phyloP scores from a whole-genome alignment of 2,329 filamentous ascomycete species.

The Tolypocladium nubicola region DNA sequence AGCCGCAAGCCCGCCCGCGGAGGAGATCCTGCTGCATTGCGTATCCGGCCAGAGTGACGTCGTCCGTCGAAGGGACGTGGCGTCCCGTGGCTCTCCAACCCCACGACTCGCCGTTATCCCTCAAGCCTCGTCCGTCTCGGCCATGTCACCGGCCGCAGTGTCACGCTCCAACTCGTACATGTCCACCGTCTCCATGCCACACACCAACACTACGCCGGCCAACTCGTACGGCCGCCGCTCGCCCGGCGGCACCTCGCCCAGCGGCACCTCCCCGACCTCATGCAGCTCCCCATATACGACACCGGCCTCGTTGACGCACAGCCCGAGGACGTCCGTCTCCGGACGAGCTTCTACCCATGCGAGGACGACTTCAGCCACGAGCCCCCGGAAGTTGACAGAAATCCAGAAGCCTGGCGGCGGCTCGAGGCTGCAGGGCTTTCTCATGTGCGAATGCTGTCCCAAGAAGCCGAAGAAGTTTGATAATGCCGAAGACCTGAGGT shows the following conservation, averaged over 20 bases:
- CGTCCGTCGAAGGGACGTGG: conserved; percentile 36
- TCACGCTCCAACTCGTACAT: conserved; percentile 38
- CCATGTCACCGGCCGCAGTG: conserved; percentile 26
- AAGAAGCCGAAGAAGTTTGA: conserved; percentile 97
- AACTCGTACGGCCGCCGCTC: conserved; percentile 36
- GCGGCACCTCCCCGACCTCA: conserved; percentile 39
- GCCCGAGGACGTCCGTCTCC: conserved; percentile 35
- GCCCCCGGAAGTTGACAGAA: conserved; percentile 41
- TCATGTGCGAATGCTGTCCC: conserved; percentile 86
- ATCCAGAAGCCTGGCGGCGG: conserved; percentile 32
- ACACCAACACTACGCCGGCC: conserved; percentile 30
- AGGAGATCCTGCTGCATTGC: conserved; percentile 30
- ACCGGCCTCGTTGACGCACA: conserved; percentile 36
- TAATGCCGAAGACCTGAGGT: conserved; percentile 73
- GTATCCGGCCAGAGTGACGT: conserved; percentile 30
- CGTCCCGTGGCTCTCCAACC: conserved; percentile 40
- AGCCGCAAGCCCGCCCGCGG: conserved; percentile 42
- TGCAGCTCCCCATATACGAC: conserved; percentile 39
- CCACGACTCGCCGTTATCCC: conserved; percentile 36
- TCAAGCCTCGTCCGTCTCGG: conserved; percentile 31
- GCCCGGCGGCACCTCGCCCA: conserved; percentile 32
- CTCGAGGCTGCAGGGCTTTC: conserved; percentile 41
- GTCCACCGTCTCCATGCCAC: conserved; percentile 31
- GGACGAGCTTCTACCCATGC: conserved; percentile 29
- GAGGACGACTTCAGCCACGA: conserved; percentile 35